These are phyloP conservation scores for Aureobasidium subglaciale DNA, from an alignment of 2,329 filamentous ascomycete species.

Conservation along the genomic window DNA sequence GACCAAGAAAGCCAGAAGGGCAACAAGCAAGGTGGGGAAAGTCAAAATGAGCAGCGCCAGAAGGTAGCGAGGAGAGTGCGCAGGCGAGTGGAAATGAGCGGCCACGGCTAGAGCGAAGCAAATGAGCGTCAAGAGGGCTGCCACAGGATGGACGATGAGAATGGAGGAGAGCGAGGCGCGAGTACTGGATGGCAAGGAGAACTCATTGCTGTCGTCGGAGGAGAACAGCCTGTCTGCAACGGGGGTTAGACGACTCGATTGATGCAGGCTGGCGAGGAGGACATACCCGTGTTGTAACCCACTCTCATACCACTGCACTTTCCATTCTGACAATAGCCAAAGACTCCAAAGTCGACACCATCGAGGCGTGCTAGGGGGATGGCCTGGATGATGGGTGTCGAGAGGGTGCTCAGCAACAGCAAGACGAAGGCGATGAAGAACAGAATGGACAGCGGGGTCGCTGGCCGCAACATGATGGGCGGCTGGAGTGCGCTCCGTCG, in stretches of 20 bases:
- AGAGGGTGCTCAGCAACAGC: conserved; percentile 80
- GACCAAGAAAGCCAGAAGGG: conserved; percentile 81
- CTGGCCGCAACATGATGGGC: conserved; percentile 73
- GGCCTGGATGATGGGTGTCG: conserved; percentile 76
- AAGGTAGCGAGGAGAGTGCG: conserved; percentile 84
- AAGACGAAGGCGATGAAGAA: conserved; percentile 80
- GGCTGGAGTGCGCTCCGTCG: neutral
- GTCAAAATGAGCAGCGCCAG: conserved; percentile 78
- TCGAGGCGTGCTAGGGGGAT: conserved; percentile 77
- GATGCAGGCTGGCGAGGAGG: conserved; percentile 19
- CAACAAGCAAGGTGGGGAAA: conserved; percentile 75
- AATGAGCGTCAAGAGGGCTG: conserved; percentile 75
- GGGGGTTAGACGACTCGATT: neutral
- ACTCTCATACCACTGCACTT: conserved; percentile 68
- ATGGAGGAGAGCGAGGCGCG: conserved; percentile 73
- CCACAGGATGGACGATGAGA: conserved; percentile 86
- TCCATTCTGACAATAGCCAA: conserved; percentile 69
- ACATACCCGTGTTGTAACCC: conserved; percentile 76
- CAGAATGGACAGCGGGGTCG: conserved; percentile 81
- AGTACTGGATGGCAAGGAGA: conserved; percentile 57
- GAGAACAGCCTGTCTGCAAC: conserved; percentile 41
- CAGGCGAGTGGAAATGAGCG: conserved; percentile 79
- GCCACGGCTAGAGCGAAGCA: conserved; percentile 73
- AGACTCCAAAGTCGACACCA: conserved; percentile 79
- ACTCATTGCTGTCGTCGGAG: conserved; percentile 42